A percentile compares a stretch with the other conserved stretches of the same genome.
Evolutionary conservation across 2,329 filamentous ascomycete species (phyloP).

Genomic region (Botrytis squamosa): DNA sequence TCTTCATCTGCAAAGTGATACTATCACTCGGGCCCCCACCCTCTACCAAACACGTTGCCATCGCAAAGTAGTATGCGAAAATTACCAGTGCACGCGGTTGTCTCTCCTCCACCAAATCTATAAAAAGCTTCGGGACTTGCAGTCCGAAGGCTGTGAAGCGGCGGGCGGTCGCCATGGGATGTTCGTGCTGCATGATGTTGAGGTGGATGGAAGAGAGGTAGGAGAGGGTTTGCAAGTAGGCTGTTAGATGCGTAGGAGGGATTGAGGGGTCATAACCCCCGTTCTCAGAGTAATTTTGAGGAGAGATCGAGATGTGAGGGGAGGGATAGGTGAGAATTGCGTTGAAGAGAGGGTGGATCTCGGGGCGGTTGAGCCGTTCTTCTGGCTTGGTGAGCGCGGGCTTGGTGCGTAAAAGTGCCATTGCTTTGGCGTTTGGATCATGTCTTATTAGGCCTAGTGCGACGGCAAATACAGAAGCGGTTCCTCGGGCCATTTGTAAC

Average conservation of each 20-base stretch:
- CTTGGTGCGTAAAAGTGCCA: constrained; percentile 20
- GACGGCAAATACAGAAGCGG: constrained; percentile 23
- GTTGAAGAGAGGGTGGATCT: constrained; percentile 7
- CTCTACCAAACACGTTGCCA: constrained; percentile 26
- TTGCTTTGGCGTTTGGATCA: constrained; percentile 21
- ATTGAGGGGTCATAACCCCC: constrained; percentile 7
- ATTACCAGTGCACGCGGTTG: constrained; percentile 27
- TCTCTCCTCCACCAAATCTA: constrained; percentile 24
- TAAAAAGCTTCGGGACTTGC: constrained; percentile 25
- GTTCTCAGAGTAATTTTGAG: background rate
- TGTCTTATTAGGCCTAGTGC: constrained; percentile 21
- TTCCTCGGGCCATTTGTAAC: constrained; percentile 25
- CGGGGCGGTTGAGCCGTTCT: constrained; percentile 14
- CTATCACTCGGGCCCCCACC: background rate
- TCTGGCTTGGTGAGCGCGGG: constrained; percentile 19
- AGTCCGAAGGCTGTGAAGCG: constrained; percentile 25
- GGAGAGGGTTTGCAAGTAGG: constrained; percentile 12
- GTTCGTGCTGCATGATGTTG: constrained; percentile 18
- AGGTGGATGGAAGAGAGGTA: constrained; percentile 18
- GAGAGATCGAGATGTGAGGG: background rate
- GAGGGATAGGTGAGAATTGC: constrained; percentile 15
- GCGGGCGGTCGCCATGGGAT: constrained; percentile 18
- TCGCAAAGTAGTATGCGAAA: constrained; percentile 38
- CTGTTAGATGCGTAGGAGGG: constrained; percentile 11
- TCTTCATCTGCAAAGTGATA: constrained; percentile 5